phyloP scores from a whole-genome alignment of 2,329 filamentous ascomycete species.

The Fusarium clavum region DNA sequence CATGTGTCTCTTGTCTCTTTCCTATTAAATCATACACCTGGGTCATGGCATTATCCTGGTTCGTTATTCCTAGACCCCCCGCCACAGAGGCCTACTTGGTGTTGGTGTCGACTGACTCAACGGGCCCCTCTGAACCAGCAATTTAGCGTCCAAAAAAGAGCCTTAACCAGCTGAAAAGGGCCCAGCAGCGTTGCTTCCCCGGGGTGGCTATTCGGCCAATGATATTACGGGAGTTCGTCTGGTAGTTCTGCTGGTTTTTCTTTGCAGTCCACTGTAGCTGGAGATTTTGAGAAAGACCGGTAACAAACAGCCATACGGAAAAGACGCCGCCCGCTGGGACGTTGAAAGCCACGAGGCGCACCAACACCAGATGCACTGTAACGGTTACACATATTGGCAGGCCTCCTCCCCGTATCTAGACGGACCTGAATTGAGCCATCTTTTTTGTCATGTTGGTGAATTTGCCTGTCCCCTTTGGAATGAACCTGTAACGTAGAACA shows the following conservation, averaged over 20 bases:
- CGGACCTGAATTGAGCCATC: background rate
- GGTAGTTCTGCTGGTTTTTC: slow-evolving; percentile 22
- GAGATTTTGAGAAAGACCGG: slow-evolving; percentile 21
- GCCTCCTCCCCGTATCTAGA: slow-evolving; percentile 13
- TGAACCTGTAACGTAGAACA: background rate
- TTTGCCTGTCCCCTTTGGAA: slow-evolving; percentile 18
- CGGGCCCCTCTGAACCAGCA: slow-evolving; percentile 25
- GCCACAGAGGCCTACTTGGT: slow-evolving; percentile 30
- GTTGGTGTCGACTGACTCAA: slow-evolving; percentile 40
- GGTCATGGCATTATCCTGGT: slow-evolving; percentile 13
- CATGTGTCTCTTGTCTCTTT: slow-evolving; percentile 9
- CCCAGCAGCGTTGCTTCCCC: slow-evolving; percentile 30
- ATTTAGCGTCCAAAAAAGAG: slow-evolving; percentile 33
- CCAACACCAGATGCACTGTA: background rate
- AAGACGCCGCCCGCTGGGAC: slow-evolving; percentile 30
- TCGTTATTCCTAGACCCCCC: slow-evolving; percentile 15
- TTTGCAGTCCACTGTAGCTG: background rate
- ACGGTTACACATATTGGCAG: slow-evolving; percentile 21
- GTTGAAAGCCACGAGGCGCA: slow-evolving; percentile 23
- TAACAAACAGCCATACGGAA: slow-evolving; percentile 36
- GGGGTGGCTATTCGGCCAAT: slow-evolving; percentile 31
- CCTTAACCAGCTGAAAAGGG: slow-evolving; percentile 34
- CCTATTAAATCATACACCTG: slow-evolving; percentile 15
- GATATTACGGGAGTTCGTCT: slow-evolving; percentile 4
- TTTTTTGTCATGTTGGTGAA: slow-evolving; percentile 22